Evolutionary conservation across 768 basidiomycete genomes (phyloP), one percentile per base, ranked within the genome.

Genomic region (Amanita subjunquillea): DNA sequence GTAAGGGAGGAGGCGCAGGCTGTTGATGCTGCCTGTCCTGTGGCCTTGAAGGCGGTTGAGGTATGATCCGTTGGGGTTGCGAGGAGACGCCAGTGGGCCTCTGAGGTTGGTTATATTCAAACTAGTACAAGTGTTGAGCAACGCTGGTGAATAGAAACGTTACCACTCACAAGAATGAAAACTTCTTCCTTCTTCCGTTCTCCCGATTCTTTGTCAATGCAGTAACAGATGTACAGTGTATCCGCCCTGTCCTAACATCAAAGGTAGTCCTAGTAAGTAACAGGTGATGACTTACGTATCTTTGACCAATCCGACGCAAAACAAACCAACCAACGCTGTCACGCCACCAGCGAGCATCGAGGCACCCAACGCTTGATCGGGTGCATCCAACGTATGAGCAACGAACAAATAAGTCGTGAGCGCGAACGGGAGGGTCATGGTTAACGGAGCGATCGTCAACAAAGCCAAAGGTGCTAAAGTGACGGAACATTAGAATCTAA

Each of bases 371-470:
- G 91, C 89, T 59, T 86, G 77, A 43, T 82, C 65, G 0, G 90
- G 88, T 23, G 82, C 80, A 15, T 65, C 63, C 20, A 91, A 67
- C 0, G 86, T 84, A 66, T 91, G 88, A 2, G 90, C 86, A n/a
- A 91, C 87, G 58, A 94, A 89, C 17, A 97, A 67, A 65, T 95
- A 96, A 4, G 91, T 87, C 36, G 78, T 69, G 27, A 94, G 70
- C 12, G 90, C 83, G 56, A 90, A 87, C 4, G 91, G 87, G 56
- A 93, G 76, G 0, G 88, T 87, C 55, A 92, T 70, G 0, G 85
- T 87, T 47, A 90, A 70, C 15, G 91, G 86, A 10, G 87, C 79
- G 27, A 87, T 76, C 13, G 83, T 87, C 57, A 94, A 74, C 57
- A 93, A 68, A 0, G 85, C 78, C 58, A 91, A 74, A 62, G 81